phyloP scores from a whole-genome alignment of 441 rosid genomes.

The Dalechampia spathulata region DNA sequence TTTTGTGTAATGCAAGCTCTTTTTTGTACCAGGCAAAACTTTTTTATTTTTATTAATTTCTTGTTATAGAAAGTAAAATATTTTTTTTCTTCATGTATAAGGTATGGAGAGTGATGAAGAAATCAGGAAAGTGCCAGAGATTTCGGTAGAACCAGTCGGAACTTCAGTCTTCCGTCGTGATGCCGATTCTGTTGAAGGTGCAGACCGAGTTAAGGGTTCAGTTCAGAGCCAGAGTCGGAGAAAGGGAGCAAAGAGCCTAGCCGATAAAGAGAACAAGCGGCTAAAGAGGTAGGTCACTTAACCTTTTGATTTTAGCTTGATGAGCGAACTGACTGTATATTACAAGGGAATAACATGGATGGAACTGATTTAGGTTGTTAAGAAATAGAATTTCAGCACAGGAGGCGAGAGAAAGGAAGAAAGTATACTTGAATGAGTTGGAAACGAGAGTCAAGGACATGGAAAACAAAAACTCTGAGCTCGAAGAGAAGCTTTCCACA shows the following conservation, averaged over 20 bases:
- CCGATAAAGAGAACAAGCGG: slow-evolving; percentile 90
- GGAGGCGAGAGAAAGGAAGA: slow-evolving; percentile 96
- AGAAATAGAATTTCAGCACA: slow-evolving; percentile 96
- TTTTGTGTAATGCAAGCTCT: too few species aligned
- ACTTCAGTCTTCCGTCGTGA: slow-evolving; percentile 40
- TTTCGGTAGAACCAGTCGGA: slow-evolving; percentile 53
- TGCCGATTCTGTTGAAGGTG: slow-evolving; percentile 33
- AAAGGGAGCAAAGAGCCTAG: slow-evolving; percentile 78
- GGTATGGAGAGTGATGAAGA: slow-evolving; percentile 97
- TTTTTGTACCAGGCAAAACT: background rate
- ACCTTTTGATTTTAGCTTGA: too few species aligned
- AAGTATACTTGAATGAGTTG: slow-evolving; percentile 70
- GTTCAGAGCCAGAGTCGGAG: slow-evolving; percentile 46
- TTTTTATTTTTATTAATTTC: background rate
- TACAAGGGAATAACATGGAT: too few species aligned
- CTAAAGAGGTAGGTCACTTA: slow-evolving; percentile 57
- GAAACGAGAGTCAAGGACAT: slow-evolving; percentile 65
- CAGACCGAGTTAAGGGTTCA: slow-evolving; percentile 32
- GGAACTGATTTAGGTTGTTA: slow-evolving; percentile 74
- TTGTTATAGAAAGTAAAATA: background rate
- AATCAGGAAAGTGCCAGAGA: slow-evolving; percentile 95
- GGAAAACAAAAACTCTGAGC: slow-evolving; percentile 80
- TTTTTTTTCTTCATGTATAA: slow-evolving; percentile 8
- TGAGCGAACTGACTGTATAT: too few species aligned
- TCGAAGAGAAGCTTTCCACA: slow-evolving; percentile 83